These are phyloP conservation scores for Kwoniella sp. DNA, from an alignment of 768 basidiomycete genomes.

Conservation along the genomic window DNA sequence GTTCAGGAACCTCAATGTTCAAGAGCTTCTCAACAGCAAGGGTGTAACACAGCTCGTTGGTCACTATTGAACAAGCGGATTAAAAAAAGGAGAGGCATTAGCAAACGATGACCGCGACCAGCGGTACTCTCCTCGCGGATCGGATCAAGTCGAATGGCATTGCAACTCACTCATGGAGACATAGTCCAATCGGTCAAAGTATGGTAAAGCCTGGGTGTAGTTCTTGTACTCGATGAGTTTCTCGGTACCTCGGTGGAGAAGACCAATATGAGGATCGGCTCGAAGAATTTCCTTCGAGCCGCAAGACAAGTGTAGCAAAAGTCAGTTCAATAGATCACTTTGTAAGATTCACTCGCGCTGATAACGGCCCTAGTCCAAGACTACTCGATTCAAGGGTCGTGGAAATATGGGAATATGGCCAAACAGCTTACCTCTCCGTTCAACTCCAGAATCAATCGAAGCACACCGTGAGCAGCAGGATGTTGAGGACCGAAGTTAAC, in stretches of 20 bases:
- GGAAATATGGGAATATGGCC: neutral
- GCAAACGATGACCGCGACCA: too few species aligned
- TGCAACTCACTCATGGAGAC: constrained; percentile 94
- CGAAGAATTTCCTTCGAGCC: constrained; percentile 53
- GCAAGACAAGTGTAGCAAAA: neutral
- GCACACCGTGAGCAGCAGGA: constrained; percentile 97
- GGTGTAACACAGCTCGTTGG: constrained; percentile 96
- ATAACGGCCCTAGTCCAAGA: too few species aligned
- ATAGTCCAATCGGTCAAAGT: constrained; percentile 98
- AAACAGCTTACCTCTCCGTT: constrained; percentile 74
- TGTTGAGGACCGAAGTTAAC: constrained; percentile 99
- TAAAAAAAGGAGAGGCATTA: too few species aligned
- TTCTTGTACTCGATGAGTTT: constrained; percentile 99
- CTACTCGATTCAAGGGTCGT: too few species aligned
- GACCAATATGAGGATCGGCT: constrained; percentile 72
- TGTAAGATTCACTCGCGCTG: too few species aligned
- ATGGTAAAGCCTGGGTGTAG: constrained; percentile 94
- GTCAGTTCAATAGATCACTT: neutral
- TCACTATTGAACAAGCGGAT: too few species aligned
- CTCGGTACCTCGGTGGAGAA: constrained; percentile 95
- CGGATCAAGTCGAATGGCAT: too few species aligned
- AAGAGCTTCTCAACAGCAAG: constrained; percentile 97
- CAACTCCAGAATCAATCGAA: constrained; percentile 93
- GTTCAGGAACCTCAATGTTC: constrained; percentile 93
- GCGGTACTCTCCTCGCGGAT: too few species aligned